A percentile compares a stretch with the other conserved stretches of the same genome.
phyloP scores from a whole-genome alignment of 805 yeast species.

The Candida multigemmis region DNA sequence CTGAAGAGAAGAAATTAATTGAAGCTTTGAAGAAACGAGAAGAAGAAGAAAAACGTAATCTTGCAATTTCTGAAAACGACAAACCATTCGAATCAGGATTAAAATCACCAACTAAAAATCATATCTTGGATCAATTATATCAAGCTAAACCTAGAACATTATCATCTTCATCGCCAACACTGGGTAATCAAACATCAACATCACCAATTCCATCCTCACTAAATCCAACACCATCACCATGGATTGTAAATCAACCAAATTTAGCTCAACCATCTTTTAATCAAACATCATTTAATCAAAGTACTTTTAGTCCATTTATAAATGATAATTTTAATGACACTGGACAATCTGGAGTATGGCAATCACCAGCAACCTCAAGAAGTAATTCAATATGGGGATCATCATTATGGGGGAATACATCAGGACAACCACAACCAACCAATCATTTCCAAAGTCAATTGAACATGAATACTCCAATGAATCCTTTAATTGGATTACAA shows the following conservation, averaged over 20 bases:
- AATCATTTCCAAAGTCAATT: no score
- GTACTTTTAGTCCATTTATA: no score
- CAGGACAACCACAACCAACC: no score
- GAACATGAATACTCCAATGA: no score
- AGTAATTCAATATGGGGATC: no score
- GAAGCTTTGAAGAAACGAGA: not conserved
- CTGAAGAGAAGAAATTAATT: not conserved
- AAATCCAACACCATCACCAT: not conserved
- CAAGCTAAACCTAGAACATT: slow-evolving; percentile 18
- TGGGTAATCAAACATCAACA: slow-evolving; percentile 1
- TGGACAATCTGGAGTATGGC: no score
- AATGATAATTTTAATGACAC: no score
- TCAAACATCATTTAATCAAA: no score
- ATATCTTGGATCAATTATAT: slow-evolving; percentile 23
- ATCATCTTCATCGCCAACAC: slow-evolving; percentile 2
- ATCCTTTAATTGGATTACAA: no score
- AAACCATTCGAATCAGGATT: not conserved
- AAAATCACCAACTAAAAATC: not conserved
- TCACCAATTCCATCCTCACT: slow-evolving; percentile 1
- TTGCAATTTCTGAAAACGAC: not conserved
- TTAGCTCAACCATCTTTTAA: slow-evolving; percentile 5
- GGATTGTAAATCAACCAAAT: slow-evolving; percentile 2
- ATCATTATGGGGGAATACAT: no score
- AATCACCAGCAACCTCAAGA: no score
- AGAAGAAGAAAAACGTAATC: not conserved